Base-by-base conservation (phyloP, 2,329 filamentous ascomycete genomes). In the Sporothrix curviconia region DNA sequence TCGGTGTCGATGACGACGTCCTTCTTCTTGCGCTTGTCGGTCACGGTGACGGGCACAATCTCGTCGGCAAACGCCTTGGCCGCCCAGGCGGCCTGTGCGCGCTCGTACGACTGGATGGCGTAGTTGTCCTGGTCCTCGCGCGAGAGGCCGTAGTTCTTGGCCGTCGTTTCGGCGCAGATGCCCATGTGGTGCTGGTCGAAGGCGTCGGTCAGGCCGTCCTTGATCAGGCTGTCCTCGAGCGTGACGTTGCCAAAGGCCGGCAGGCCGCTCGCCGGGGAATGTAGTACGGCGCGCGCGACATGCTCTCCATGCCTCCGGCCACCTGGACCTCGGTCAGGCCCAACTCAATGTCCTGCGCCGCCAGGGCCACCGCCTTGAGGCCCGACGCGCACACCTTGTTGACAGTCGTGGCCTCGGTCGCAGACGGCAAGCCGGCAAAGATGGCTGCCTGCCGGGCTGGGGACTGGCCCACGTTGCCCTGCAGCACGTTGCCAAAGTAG, bases 161-260 rank as follows among this genome's bases (percentile, higher is more conserved):
- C 94, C 1, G 92, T 96, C 64, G 87, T 90, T 76, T 99, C 94
- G 15, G 92, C 92, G 69, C 94, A 99, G 66, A 94, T 91, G 43
- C 94, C 94, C 94, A 99, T 99, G 74, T 97, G 94, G 67, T 96
- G 88, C 69, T 96, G 83, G 71, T 95, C 91, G 73, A 96, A 99
- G 14, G 96, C 92, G 69, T 99, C 94, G 77, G 90, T 96, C 60
- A 99, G 75, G 0, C 94, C 94, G 68, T 99, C 94, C 72, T 94
- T 94, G 69, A 97, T 87, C 66, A 99, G 74, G 0, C 92, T 94
- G 67, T 99, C 94, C 71, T 95, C 87, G 72, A 96, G 76, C 72
- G 88, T 88, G 64, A 94, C 78, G 66, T 96, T 84, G 34, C 94
- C 94, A 67, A 97, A 96, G 0, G 90, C 77, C 1, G 92, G 89